Evolutionary conservation across 257 asterid genomes (phyloP).

Genomic region (Petunia secreta): DNA sequence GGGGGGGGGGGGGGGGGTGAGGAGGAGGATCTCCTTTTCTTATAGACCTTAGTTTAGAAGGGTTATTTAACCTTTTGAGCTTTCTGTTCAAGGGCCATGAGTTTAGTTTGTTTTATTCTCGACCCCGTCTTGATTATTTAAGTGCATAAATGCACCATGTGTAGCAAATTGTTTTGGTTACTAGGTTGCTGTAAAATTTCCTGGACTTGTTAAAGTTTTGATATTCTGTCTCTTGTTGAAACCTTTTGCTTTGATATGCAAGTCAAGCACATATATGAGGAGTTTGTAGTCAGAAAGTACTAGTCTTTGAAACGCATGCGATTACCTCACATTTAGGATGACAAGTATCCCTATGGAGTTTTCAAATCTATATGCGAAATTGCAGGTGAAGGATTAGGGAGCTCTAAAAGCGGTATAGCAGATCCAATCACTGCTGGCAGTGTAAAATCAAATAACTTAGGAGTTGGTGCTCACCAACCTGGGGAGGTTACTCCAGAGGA

Average conservation of each 20-base stretch:
- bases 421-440: conserved; percentile 84
- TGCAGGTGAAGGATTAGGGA: conserved; percentile 92
- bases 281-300: neutral
- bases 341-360: conserved; percentile 14
- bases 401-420: conserved; percentile 83
- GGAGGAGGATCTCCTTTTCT: neutral
- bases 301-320: neutral
- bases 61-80: neutral
- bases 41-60: neutral
- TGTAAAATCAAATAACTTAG: conserved; percentile 79
- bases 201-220: neutral
- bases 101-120: neutral
- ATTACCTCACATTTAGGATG: conserved; percentile 2
- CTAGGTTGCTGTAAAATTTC: conserved; percentile 1
- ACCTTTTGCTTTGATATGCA: neutral
- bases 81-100: neutral
- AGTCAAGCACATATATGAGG: neutral
- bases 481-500: conserved; percentile 90
- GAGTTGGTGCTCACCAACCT: conserved; percentile 89
- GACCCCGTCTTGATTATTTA: neutral
- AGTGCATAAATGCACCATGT: neutral
- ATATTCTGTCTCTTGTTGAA: neutral
- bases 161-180: conserved; percentile 5
- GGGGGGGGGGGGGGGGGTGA: too few relatives aligned
- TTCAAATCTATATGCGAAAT: neutral